Base-by-base conservation (phyloP, 169 alveolate genomes). In the Theileria luwenshuni region DNA sequence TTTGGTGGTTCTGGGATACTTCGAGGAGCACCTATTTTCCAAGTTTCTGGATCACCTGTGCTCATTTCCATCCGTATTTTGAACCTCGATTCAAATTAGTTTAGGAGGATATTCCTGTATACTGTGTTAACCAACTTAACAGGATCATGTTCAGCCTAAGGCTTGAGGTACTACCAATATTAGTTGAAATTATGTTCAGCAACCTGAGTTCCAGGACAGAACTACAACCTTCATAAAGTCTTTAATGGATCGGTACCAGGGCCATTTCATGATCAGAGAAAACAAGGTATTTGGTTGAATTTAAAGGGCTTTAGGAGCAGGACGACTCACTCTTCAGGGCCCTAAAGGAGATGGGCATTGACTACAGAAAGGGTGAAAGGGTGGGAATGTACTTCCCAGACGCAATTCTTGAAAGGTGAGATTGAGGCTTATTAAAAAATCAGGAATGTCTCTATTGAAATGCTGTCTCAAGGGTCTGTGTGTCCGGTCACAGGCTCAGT, bases 401-500 rank as follows among this genome's bases (percentile, higher is more conserved):
- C 41, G 73, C 77, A 1, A 15, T 79, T 2, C 12, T 79, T 7
- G 42, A 51, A 7, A 61, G 54, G 83, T 77, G 1, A 5, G 21
- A 17, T 0, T 47, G 15, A 5, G 17, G 8, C 1, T 13, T 19
- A 33, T 25, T 72, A 17, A 72, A 1, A 8, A 7, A 25, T 13
- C 67, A 81, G 80, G 28, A 6, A 3, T 1, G 21, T 56, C 7
- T 71, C 80, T 17, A n/a, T 81, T 7, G 89, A 81, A 0, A n/a
- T 73, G 0, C 43, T 81, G 23, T 42, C 85, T 15, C 59, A 81
- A 35, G 84, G 76, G 3, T 51, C 83, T 0, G 27, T 72, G 47
- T 81, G 89, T 65, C 89, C 89, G 21, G 19, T 81, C 12, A 81
- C 85, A 3, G 43, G 74, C 25, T 52, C 62, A 33, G 52, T 43